Evolutionary conservation across 202 grass and related monocot genomes (phyloP).

Genomic region (Panicum virgatum): DNA sequence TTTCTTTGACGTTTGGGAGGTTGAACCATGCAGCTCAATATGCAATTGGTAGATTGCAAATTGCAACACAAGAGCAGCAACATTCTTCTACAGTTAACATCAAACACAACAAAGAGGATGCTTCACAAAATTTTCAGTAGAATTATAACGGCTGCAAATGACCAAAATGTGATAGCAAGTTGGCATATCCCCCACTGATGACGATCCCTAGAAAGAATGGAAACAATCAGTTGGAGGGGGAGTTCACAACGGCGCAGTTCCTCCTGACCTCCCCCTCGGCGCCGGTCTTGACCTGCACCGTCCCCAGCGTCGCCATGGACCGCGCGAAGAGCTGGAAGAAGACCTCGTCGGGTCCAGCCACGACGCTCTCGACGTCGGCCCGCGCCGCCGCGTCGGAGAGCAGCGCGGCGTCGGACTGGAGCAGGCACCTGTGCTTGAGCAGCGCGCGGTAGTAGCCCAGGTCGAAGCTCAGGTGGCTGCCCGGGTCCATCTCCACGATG

Average conservation of each 20-base stretch:
- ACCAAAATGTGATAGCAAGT: neutral
- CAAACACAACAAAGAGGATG: neutral
- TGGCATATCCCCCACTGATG: neutral
- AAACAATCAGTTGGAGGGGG: neutral
- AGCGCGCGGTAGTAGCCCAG: constrained; percentile 58
- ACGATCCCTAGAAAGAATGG: neutral
- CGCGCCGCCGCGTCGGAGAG: constrained; percentile 34
- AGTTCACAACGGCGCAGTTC: constrained; percentile 59
- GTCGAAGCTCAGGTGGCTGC: constrained; percentile 62
- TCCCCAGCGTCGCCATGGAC: constrained; percentile 64
- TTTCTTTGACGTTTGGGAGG: neutral
- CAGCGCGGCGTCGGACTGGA: constrained; percentile 58
- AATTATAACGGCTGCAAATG: neutral
- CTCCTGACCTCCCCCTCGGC: constrained; percentile 70
- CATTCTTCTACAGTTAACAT: neutral
- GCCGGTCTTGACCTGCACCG: constrained; percentile 66
- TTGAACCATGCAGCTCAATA: neutral
- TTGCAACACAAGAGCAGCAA: neutral
- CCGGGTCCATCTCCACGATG: constrained; percentile 67
- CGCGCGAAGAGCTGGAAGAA: constrained; percentile 68
- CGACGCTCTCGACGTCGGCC: constrained; percentile 42
- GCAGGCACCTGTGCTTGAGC: constrained; percentile 55
- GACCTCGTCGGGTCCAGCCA: constrained; percentile 26
- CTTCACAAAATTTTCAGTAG: neutral
- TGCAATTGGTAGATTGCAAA: neutral